Percentiles rank a stretch among this genome's conserved stretches.
Conservation (phyloP, 2,329 filamentous ascomycete genomes). For the Sporothrix brasiliensis region DNA sequence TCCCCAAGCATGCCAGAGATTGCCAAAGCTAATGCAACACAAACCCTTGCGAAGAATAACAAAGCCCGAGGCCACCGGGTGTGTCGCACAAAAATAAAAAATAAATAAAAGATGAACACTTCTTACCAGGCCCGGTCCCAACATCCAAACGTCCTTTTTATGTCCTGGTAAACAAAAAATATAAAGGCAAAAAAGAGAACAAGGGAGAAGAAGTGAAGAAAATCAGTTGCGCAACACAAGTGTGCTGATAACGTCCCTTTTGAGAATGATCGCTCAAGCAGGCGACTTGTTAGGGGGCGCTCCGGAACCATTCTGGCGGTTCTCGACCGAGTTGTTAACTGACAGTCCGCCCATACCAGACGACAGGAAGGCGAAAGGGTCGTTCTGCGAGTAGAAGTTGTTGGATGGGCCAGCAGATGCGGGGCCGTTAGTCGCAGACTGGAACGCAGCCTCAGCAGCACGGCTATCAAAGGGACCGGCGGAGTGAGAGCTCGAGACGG, state of each 20-base stretch:
- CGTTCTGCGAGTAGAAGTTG: slow-evolving; percentile 67
- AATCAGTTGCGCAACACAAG: slow-evolving; percentile 35
- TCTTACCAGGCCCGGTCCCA: slow-evolving; percentile 19
- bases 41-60: slow-evolving; percentile 21
- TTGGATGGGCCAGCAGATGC: slow-evolving; percentile 75
- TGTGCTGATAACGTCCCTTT: neutral
- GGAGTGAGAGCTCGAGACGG: slow-evolving; percentile 76
- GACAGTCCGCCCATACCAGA: slow-evolving; percentile 72
- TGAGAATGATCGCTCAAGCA: slow-evolving; percentile 45
- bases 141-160: slow-evolving; percentile 26
- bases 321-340: slow-evolving; percentile 64
- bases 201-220: slow-evolving; percentile 21
- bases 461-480: slow-evolving; percentile 90
- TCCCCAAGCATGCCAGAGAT: slow-evolving; percentile 35
- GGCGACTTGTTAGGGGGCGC: slow-evolving; percentile 63
- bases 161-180: slow-evolving; percentile 29
- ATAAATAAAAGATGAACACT: slow-evolving; percentile 27
- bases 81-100: slow-evolving; percentile 25
- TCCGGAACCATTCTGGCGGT: slow-evolving; percentile 63
- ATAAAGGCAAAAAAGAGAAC: slow-evolving; percentile 28
- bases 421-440: slow-evolving; percentile 79
- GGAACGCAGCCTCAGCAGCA: slow-evolving; percentile 91
- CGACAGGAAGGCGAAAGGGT: slow-evolving; percentile 79
- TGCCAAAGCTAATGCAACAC: slow-evolving; percentile 32
- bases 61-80: slow-evolving; percentile 22